Percentiles rank a stretch among this genome's conserved stretches.
Conservation (phyloP, 2,329 filamentous ascomycete genomes). For the Rhexocercosporidium sp. region DNA sequence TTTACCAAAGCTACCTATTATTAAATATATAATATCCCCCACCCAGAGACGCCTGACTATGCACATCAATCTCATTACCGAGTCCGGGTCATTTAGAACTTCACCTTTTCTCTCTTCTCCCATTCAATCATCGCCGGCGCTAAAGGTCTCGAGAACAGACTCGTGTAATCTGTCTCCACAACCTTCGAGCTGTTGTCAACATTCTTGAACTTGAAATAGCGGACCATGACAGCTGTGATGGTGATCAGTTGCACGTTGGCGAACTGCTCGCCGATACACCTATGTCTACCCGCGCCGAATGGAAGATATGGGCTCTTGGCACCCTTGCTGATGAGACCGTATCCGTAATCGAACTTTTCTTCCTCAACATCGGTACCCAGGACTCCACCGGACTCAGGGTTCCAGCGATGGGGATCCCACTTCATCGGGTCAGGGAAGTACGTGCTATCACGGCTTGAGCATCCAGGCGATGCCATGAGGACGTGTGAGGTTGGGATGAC, state of each 20-base stretch:
- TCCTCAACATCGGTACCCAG: slow-evolving; percentile 61
- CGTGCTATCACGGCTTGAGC: slow-evolving; percentile 71
- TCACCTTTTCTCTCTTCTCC: slow-evolving; percentile 65
- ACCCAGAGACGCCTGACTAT: slow-evolving; percentile 26
- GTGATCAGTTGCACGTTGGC: slow-evolving; percentile 91
- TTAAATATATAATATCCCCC: slow-evolving; percentile 21
- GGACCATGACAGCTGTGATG: slow-evolving; percentile 77
- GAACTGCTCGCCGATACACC: slow-evolving; percentile 97
- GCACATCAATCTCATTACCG: slow-evolving; percentile 24
- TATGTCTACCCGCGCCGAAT: slow-evolving; percentile 89
- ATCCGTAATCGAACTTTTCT: slow-evolving; percentile 90
- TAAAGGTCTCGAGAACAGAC: slow-evolving; percentile 75
- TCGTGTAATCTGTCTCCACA: slow-evolving; percentile 70
- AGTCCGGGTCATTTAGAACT: slow-evolving; percentile 5
- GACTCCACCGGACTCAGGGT: slow-evolving; percentile 64
- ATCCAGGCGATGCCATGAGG: slow-evolving; percentile 84
- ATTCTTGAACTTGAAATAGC: slow-evolving; percentile 81
- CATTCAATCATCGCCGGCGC: slow-evolving; percentile 75
- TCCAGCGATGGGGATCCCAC: slow-evolving; percentile 95
- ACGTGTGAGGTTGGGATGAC: slow-evolving; percentile 81
- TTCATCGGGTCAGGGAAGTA: slow-evolving; percentile 82
- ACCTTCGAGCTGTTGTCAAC: slow-evolving; percentile 72
- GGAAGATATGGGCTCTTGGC: slow-evolving; percentile 89
- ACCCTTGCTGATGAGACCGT: slow-evolving; percentile 91
- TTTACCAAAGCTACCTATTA: slow-evolving; percentile 24